Evolutionary conservation across 164 flowering plant genomes (phyloP).

Genomic region (Berberis vulgaris): DNA sequence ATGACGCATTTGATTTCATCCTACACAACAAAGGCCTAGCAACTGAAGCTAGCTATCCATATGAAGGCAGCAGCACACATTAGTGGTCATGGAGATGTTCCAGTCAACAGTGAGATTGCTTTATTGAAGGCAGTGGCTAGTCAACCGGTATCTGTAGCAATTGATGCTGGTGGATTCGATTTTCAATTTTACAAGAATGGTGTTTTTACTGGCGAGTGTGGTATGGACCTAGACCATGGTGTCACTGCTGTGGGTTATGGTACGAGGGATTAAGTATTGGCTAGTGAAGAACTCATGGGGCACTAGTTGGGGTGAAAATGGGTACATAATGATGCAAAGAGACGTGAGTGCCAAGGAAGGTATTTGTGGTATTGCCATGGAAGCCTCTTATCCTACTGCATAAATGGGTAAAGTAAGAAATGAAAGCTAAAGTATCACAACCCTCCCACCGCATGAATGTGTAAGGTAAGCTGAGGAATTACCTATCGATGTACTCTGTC

Average conservation of each 20-base stretch:
- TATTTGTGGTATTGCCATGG: conserved; percentile 8
- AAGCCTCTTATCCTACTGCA: conserved; percentile 10
- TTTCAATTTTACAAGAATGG: conserved; percentile 9
- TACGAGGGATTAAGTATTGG: conserved; percentile 14
- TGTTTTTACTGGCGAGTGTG: conserved; percentile 13
- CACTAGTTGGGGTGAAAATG: conserved; percentile 11
- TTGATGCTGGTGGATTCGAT: conserved; percentile 9
- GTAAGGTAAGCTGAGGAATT: no score
- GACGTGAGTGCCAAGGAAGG: conserved; percentile 7
- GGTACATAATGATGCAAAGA: conserved; percentile 16
- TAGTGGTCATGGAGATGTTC: conserved; percentile 4
- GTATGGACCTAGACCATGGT: conserved; percentile 12
- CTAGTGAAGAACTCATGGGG: conserved; percentile 21
- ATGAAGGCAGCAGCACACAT: conserved; percentile 8
- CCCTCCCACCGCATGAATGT: no score
- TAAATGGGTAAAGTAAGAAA: not conserved
- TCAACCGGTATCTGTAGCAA: conserved; percentile 11
- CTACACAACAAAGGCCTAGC: conserved; percentile 11
- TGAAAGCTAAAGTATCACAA: no score
- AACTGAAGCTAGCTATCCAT: conserved; percentile 16
- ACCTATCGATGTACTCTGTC: no score
- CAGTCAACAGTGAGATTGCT: not conserved
- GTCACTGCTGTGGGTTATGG: conserved; percentile 17
- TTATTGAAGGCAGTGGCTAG: conserved; percentile 4
- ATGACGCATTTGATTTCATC: conserved; percentile 17